Evolutionary conservation across 2,329 filamentous ascomycete genomes (phyloP), one percentile per base, ranked within the genome.

Genomic region (Scedosporium apiospermum): DNA sequence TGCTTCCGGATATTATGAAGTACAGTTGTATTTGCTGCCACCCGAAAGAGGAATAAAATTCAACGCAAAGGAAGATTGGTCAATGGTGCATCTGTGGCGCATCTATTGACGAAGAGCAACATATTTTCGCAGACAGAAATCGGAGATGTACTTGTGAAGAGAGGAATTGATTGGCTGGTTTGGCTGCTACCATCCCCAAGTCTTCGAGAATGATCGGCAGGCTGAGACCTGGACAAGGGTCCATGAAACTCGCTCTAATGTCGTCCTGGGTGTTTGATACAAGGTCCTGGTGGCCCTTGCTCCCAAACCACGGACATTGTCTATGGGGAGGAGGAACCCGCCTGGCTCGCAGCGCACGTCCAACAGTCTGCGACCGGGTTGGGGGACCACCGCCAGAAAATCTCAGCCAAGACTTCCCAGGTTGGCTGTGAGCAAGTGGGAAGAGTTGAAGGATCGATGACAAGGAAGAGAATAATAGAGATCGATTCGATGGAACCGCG

Each of bases 311-410:
- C 58, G 51, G 21, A 26, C 23, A 41, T 38, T 38, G 34, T 38
- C 21, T 6, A 51, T 51, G 46, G 46, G 44, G n/a, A 51, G 21
- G 46, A 23, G 21, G 46, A 23, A 16, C 6, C n/a, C 46, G 46
- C 34, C 10, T 14, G 59, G 26, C 18, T 16, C 12, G 12, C 14
- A 57, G 46, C 60, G 60, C 60, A 61, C 60, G 60, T 55, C 60
- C 60, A 18, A 12, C 23, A 61, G 41, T 61, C 60, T 61, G 60
- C 55, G 60, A 61, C 60, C 60, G 60, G 60, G 60, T 61, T 61
- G 46, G 38, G 49, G 60, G 42, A 57, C 30, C 27, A 61, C 60
- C 60, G 59, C 41, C 44, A 57, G 34, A 23, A 34, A 55, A 57
- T 21, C 27, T 14, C 30, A 57, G 60, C 60, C 60, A 55, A 61